These are phyloP conservation scores for Verticillium longisporum DNA, from an alignment of 2,329 filamentous ascomycete species.

Conservation along the genomic window DNA sequence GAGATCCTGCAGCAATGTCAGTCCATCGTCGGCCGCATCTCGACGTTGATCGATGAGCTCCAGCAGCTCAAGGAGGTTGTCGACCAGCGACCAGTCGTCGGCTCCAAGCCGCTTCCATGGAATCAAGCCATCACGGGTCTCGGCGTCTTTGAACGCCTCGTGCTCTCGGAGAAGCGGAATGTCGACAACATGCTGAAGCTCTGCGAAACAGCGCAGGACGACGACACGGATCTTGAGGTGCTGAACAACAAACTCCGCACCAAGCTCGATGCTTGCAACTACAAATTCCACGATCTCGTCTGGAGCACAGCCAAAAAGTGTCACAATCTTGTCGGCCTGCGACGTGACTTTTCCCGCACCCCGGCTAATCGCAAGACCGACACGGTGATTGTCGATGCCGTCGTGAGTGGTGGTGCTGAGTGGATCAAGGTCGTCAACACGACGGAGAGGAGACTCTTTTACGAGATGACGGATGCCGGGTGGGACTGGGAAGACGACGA, in stretches of 20 bases:
- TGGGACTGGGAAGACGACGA: constrained; percentile 30
- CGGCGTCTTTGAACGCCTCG: constrained; percentile 9
- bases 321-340: constrained; percentile 6
- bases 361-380: not conserved
- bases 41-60: constrained; percentile 5
- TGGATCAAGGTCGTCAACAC: constrained; percentile 13
- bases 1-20: constrained; percentile 6
- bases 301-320: constrained; percentile 11
- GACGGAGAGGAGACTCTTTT: constrained; percentile 20
- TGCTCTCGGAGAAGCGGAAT: constrained; percentile 9
- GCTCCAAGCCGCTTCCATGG: constrained; percentile 7
- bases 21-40: constrained; percentile 5
- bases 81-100: constrained; percentile 5
- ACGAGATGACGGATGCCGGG: constrained; percentile 32
- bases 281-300: constrained; percentile 11
- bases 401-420: constrained; percentile 7
- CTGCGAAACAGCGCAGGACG: not conserved
- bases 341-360: constrained; percentile 5
- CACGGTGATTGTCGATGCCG: constrained; percentile 8
- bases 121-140: constrained; percentile 11
- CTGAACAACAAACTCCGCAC: constrained; percentile 4
- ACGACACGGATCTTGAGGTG: not conserved
- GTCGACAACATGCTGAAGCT: constrained; percentile 8
- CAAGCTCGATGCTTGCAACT: constrained; percentile 10
- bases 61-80: constrained; percentile 9